Base-by-base conservation (phyloP, 2,329 filamentous ascomycete genomes). In the Phyllosticta citrichinensis region DNA sequence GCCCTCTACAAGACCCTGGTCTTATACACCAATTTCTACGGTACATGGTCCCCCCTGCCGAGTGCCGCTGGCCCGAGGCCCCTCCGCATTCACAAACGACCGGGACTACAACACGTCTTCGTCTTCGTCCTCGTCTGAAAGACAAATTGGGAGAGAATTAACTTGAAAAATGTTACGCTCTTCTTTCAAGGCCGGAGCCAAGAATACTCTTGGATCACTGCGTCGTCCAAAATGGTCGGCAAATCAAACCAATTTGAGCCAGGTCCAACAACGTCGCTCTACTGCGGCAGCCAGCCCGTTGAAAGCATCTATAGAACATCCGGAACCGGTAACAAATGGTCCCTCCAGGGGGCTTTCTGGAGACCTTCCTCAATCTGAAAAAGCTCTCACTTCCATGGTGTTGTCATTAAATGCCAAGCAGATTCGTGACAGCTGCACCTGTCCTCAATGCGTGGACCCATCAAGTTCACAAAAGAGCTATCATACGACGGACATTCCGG, bases 381-480 rank as follows among this genome's bases (percentile, higher is more conserved):
- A 47, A 47, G 3, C 17, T 19, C 40, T 47, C 40, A n/a, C 40
- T 47, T n/a, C 12, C 17, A 3, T 47, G 17, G 40, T 47, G 4
- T 47, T 14, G 2, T 8, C 12, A 47, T 47, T 47, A n/a, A 47
- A 47, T n/a, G 40, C 40, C 40, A 47, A 47, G 40, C 40, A 47
- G 40, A n/a, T 47, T n/a, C 40, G 85, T 47, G 84, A 87, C 69
- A 73, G 79, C 61, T 87, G 85, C 72, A 68, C 74, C 20, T 87
- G 84, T 68, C 65, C 75, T n/a, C 67, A 64, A 53, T 87, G 84
- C 67, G 76, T 84, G 33, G 80, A 87, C 68, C 75, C 79, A 3
- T 80, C 81, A 52, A 84, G 83, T 17, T 80, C 77, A 52, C 84
- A 87, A 69, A 87, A 87, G 73, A 76, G 77, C 47, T 89, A 89